phyloP scores from a whole-genome alignment of 2,329 filamentous ascomycete genomes.

The Trichophyton schoenleinii region DNA sequence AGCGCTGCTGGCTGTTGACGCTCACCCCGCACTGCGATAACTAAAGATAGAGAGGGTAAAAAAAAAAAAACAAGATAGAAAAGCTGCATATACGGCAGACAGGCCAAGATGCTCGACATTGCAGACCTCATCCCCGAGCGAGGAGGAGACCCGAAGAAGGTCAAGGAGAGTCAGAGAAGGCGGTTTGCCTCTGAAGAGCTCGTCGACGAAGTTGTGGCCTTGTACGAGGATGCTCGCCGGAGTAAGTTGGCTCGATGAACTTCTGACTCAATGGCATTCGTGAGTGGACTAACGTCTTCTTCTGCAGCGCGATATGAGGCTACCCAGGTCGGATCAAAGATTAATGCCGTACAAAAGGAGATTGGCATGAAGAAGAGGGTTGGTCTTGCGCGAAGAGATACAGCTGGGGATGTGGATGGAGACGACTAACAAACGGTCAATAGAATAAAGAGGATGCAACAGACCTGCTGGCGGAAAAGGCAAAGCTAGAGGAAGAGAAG shows the following conservation, averaged over 20 bases:
- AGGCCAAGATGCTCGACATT: constrained; percentile 57
- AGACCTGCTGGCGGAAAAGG: constrained; percentile 67
- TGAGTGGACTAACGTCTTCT: constrained; percentile 3
- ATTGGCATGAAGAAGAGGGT: constrained; percentile 88
- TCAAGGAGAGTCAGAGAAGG: constrained; percentile 79
- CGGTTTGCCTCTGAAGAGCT: constrained; percentile 67
- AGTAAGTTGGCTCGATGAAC: constrained; percentile 36
- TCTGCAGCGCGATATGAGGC: constrained; percentile 56
- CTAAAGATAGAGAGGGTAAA: background rate
- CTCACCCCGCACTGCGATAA: background rate
- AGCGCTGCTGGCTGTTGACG: no score
- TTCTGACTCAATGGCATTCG: background rate
- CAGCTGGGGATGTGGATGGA: background rate
- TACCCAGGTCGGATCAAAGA: constrained; percentile 67
- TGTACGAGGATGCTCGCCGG: constrained; percentile 75
- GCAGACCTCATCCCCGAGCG: constrained; percentile 72
- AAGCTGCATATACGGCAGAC: background rate
- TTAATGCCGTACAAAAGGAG: constrained; percentile 81
- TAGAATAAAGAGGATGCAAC: constrained; percentile 76
- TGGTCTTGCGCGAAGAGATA: constrained; percentile 8
- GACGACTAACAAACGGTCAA: background rate
- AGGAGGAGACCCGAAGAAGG: constrained; percentile 80
- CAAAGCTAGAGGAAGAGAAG: constrained; percentile 66
- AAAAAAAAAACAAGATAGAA: background rate
- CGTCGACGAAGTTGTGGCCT: constrained; percentile 78